A percentile compares a stretch with the other conserved stretches of the same genome.
phyloP scores from a whole-genome alignment of 306 rosid species.

The Clitoria ternatea region DNA sequence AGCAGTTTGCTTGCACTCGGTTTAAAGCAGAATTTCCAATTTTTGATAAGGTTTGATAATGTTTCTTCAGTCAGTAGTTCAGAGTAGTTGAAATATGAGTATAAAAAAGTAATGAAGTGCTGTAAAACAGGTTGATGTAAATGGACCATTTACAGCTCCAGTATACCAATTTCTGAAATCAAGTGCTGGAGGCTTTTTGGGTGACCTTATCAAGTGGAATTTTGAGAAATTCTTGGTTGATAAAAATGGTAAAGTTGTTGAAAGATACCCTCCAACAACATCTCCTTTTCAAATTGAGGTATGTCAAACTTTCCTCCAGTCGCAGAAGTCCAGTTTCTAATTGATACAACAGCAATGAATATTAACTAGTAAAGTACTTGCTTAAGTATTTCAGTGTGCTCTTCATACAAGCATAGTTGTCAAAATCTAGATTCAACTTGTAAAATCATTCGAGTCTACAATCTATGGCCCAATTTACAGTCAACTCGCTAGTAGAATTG shows the following conservation, averaged over 20 bases:
- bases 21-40: conserved; percentile 95
- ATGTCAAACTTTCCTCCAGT: not conserved
- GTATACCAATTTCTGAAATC: conserved; percentile 90
- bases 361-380: not conserved
- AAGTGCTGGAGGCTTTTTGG: conserved; percentile 84
- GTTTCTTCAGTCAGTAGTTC: conserved; percentile 10
- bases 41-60: conserved; percentile 75
- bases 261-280: conserved; percentile 91
- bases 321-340: not conserved
- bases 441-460: no score
- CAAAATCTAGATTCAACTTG: no score
- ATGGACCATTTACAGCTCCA: conserved; percentile 94
- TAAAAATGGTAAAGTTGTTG: conserved; percentile 90
- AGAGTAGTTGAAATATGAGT: conserved; percentile 2
- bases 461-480: no score
- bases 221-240: conserved; percentile 96
- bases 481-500: no score
- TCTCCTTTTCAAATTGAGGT: conserved; percentile 99
- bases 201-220: conserved; percentile 90
- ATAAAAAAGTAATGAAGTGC: conserved; percentile 16
- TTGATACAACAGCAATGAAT: not conserved
- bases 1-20: conserved; percentile 91
- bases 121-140: conserved; percentile 85
- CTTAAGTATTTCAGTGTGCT: not conserved
- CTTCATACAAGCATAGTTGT: not conserved